These are phyloP conservation scores for Boletus fagicola DNA, from an alignment of 768 basidiomycete genomes.

Conservation along the genomic window DNA sequence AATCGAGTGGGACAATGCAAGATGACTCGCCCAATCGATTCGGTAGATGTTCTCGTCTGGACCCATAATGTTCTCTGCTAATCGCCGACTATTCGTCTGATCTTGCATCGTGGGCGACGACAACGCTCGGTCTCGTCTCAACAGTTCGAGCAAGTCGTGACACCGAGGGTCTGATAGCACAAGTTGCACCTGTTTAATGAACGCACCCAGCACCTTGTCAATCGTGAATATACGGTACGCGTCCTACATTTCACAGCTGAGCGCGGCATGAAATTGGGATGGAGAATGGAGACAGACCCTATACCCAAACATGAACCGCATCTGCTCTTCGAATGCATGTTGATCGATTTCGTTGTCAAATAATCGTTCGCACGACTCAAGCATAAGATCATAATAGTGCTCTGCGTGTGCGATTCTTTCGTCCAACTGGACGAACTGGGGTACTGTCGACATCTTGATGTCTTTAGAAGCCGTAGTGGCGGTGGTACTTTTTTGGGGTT, in stretches of 20 bases:
- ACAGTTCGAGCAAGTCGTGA: slow-evolving; percentile 66
- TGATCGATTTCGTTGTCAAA: slow-evolving; percentile 94
- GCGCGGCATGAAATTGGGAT: neutral
- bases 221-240: slow-evolving; percentile 91
- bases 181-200: slow-evolving; percentile 90
- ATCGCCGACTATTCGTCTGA: slow-evolving; percentile 61
- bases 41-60: slow-evolving; percentile 79
- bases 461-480: slow-evolving; percentile 25
- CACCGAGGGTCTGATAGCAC: slow-evolving; percentile 66
- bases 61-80: slow-evolving; percentile 67
- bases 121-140: slow-evolving; percentile 67
- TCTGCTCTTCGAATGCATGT: slow-evolving; percentile 83
- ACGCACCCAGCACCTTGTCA: slow-evolving; percentile 83
- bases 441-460: slow-evolving; percentile 29
- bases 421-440: slow-evolving; percentile 29
- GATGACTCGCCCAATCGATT: slow-evolving; percentile 67
- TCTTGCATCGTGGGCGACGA: slow-evolving; percentile 65
- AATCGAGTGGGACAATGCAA: neutral
- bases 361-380: slow-evolving; percentile 84
- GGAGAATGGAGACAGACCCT: slow-evolving; percentile 44
- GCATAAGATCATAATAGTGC: slow-evolving; percentile 78
- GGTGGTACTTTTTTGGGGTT: slow-evolving; percentile 11
- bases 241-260: slow-evolving; percentile 41
- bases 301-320: slow-evolving; percentile 84
- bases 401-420: slow-evolving; percentile 47